These are phyloP conservation scores for Lactarius hengduanensis DNA, from an alignment of 768 basidiomycete genomes.

Conservation along the genomic window DNA sequence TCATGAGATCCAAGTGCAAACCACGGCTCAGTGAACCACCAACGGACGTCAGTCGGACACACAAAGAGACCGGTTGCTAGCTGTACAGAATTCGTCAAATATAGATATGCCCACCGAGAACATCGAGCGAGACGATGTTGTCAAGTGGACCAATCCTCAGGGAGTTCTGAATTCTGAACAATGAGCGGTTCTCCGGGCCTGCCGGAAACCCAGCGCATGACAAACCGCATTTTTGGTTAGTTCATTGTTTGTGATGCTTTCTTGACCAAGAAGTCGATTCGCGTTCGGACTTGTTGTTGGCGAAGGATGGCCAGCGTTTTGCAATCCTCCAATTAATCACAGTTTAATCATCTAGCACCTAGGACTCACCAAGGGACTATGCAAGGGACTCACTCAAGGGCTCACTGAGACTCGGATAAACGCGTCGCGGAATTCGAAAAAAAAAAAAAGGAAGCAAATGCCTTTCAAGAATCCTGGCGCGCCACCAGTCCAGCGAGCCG, in stretches of 20 bases:
- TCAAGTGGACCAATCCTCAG: background rate
- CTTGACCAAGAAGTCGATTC: background rate
- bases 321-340: background rate
- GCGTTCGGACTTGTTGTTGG: background rate
- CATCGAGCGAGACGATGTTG: background rate
- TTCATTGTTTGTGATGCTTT: background rate
- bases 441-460: slow-evolving; percentile 24
- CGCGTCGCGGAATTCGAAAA: slow-evolving; percentile 22
- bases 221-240: background rate
- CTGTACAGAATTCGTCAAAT: background rate
- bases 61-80: background rate
- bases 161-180: background rate
- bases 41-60: background rate
- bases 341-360: background rate
- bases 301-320: background rate
- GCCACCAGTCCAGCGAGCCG: slow-evolving; percentile 11
- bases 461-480: background rate
- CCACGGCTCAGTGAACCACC: background rate
- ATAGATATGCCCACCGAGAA: background rate
- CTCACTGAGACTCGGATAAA: slow-evolving; percentile 2
- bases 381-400: too few species aligned
- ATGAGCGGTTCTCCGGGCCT: background rate
- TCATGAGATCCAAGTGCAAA: background rate
- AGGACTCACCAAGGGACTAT: too few species aligned
- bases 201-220: background rate